Conservation (phyloP, 768 basidiomycete species). For the Russula sp. region DNA sequence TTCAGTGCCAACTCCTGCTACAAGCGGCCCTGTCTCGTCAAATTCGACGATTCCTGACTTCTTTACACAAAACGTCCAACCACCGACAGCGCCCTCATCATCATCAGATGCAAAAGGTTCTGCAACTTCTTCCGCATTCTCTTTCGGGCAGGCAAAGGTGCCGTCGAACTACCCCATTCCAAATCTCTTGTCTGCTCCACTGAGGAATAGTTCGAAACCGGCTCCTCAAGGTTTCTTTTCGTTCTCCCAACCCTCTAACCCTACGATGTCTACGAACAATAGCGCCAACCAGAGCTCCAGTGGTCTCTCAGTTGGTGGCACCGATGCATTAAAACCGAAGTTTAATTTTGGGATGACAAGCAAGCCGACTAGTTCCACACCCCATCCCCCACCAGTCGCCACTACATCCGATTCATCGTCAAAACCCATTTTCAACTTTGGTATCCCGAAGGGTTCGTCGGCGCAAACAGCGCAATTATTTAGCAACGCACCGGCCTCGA, state of each 20-base stretch:
- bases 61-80: conserved; percentile 22
- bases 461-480: conserved; percentile 7
- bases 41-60: conserved; percentile 26
- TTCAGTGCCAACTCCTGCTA: neutral
- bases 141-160: conserved; percentile 7
- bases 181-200: conserved; percentile 7
- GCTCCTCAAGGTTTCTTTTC: conserved; percentile 4
- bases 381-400: conserved; percentile 8
- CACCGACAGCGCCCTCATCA: neutral
- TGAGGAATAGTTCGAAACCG: neutral
- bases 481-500: conserved; percentile 5
- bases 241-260: neutral
- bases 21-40: conserved; percentile 9
- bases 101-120: neutral
- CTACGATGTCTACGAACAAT: neutral
- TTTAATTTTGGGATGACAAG: conserved; percentile 22
- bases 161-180: conserved; percentile 15
- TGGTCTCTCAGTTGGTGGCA: conserved; percentile 5
- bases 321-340: conserved; percentile 16
- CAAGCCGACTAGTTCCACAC: conserved; percentile 9
- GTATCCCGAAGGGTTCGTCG: neutral
- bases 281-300: conserved; percentile 1
- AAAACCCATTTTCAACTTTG: conserved; percentile 8
- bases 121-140: conserved; percentile 1
- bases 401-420: conserved; percentile 2